Conservation (phyloP, 306 rosid species). For the Cicer yamashitae region DNA sequence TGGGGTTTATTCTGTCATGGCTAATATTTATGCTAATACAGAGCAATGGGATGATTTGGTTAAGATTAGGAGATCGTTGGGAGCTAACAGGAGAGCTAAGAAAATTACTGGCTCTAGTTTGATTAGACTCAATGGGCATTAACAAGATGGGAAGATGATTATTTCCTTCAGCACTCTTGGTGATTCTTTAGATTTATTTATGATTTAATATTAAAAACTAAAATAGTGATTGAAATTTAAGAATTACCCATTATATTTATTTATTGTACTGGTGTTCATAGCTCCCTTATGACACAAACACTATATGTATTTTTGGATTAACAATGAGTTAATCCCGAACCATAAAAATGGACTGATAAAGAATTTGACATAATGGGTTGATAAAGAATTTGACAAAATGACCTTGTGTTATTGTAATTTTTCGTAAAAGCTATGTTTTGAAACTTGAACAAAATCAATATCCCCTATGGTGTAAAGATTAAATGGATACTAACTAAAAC, state of each 20-base stretch:
- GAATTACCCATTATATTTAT: too few relatives aligned
- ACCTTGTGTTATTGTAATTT: too few relatives aligned
- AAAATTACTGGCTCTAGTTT: conserved; percentile 64
- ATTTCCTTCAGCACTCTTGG: background rate
- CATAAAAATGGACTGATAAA: too few relatives aligned
- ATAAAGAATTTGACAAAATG: too few relatives aligned
- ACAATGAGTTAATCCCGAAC: too few relatives aligned
- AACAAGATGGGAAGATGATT: conserved; percentile 17
- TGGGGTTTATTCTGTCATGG: conserved; percentile 79
- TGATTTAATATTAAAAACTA: background rate
- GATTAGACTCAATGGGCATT: conserved; percentile 51
- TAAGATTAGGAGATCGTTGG: conserved; percentile 59
- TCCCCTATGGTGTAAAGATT: conserved; percentile 1
- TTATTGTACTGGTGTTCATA: too few relatives aligned
- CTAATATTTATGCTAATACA: conserved; percentile 65
- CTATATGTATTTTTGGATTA: too few relatives aligned
- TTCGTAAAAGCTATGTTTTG: too few relatives aligned
- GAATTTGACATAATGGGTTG: too few relatives aligned
- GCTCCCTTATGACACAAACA: too few relatives aligned
- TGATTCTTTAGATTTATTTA: background rate
- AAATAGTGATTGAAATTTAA: too few relatives aligned
- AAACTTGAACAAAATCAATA: too few relatives aligned
- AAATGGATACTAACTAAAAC: background rate
- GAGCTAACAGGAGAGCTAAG: conserved; percentile 60
- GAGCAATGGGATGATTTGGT: conserved; percentile 75